Evolutionary conservation across 202 grass and related monocot genomes (phyloP), one percentile per base, ranked within the genome.

Genomic region (Dendrocalamus latiflorus): DNA sequence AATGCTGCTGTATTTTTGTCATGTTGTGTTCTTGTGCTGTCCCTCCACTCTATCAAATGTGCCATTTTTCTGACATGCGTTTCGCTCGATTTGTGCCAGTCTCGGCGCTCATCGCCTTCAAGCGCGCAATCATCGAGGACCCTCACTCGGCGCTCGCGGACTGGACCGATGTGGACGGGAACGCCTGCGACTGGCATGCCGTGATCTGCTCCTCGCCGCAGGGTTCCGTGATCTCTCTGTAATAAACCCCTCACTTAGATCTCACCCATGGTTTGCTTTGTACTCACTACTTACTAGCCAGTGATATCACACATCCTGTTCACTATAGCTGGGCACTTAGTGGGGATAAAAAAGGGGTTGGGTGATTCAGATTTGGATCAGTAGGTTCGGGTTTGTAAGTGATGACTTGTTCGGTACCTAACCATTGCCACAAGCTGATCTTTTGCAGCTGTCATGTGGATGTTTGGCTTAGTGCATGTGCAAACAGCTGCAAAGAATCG

Each of bases 111-210:
- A n/a, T n/a, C n/a, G n/a, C n/a, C n/a, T n/a, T n/a, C n/a, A n/a
- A n/a, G n/a, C n/a, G n/a, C n/a, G n/a, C n/a, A n/a, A n/a, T n/a
- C n/a, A n/a, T n/a, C n/a, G n/a, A n/a, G n/a, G n/a, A n/a, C n/a
- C n/a, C n/a, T n/a, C n/a, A n/a, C 24, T 89, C 96, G 17, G 77
- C 78, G 72, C 91, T 99, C 30, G 91, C 96, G n/a, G 96, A 99
- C 72, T 99, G 96, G 96, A 91, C 63, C 67, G 71, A 75, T 38
- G 33, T 70, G 18, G 87, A 90, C 60, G 83, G 65, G 39, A 82
- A 93, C 85, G 87, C 96, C 69, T 99, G 96, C 81, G 90, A 86
- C 75, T 99, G 96, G 96, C 83, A 82, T 56, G 96, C 89, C 47
- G 96, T 95, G 74, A 73, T 86, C 89, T 99, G 96, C 87, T 94